phyloP scores from a whole-genome alignment of 1,284 basidiomycete species.

The Ceratobasidium sp. region DNA sequence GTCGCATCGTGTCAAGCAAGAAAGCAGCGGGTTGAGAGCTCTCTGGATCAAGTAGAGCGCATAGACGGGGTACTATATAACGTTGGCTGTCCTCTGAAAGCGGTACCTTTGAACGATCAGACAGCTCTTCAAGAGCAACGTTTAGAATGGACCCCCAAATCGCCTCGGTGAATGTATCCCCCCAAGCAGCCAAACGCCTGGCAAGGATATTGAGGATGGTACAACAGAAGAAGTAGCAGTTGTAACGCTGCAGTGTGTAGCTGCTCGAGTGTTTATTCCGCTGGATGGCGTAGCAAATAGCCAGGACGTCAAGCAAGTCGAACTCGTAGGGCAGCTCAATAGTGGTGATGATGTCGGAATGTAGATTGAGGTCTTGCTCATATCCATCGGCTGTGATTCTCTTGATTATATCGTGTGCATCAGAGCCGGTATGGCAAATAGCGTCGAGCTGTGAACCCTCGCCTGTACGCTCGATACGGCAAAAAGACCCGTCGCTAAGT shows the following conservation, averaged over 20 bases:
- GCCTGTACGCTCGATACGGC: slow-evolving; percentile 1
- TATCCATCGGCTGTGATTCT: background rate
- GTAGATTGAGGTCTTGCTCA: background rate
- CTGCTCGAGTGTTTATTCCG: background rate
- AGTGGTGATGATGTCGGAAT: background rate
- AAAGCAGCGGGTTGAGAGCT: background rate
- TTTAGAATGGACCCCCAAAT: background rate
- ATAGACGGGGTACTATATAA: background rate
- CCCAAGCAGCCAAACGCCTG: background rate
- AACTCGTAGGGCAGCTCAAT: background rate
- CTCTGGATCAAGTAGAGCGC: background rate
- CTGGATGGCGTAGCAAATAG: slow-evolving; percentile 3
- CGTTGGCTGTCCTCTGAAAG: background rate
- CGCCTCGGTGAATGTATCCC: background rate
- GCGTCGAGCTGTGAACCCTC: background rate
- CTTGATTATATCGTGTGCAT: background rate
- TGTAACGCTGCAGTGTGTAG: slow-evolving; percentile 7
- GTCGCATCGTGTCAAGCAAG: background rate
- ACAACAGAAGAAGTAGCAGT: slow-evolving; percentile 16
- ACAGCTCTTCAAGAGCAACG: background rate
- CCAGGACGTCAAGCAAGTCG: background rate
- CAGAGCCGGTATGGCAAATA: background rate
- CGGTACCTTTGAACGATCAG: background rate
- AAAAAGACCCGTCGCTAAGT: background rate
- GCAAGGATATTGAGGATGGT: background rate